Conservation (phyloP, 106 monocot genomes). For the Xerophyta viscosa region DNA sequence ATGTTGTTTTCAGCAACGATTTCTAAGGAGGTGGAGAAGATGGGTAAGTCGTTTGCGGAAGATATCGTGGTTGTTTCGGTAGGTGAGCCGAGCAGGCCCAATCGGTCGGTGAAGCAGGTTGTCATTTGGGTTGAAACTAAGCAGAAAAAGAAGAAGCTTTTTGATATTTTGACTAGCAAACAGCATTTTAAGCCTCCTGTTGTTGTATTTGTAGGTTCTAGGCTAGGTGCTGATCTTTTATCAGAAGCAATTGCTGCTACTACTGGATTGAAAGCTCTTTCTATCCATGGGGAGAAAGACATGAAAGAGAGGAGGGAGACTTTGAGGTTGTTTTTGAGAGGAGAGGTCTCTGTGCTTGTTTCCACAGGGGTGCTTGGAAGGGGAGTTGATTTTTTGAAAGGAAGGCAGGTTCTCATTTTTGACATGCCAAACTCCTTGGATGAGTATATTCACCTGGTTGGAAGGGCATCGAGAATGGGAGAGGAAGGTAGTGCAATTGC, state of each 20-base stretch:
- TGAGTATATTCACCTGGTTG: conserved; percentile 82
- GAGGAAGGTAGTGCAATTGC: conserved; percentile 54
- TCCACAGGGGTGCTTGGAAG: conserved; percentile 76
- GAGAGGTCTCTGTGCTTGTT: conserved; percentile 66
- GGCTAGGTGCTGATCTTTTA: conserved; percentile 75
- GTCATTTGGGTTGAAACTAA: conserved; percentile 88
- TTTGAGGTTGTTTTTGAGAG: conserved; percentile 57
- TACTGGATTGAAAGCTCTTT: conserved; percentile 59
- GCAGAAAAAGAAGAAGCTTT: conserved; percentile 76
- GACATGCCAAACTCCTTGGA: conserved; percentile 82
- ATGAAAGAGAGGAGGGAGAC: conserved; percentile 89
- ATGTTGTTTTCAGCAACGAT: conserved; percentile 87
- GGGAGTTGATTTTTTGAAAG: conserved; percentile 65
- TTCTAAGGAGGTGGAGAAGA: conserved; percentile 50
- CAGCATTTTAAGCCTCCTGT: conserved; percentile 70
- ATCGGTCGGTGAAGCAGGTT: conserved; percentile 55
- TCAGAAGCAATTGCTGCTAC: conserved; percentile 52
- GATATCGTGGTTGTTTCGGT: conserved; percentile 36
- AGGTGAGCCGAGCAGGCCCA: conserved; percentile 41
- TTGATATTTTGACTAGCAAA: conserved; percentile 69
- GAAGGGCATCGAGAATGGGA: conserved; percentile 85
- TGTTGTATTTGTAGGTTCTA: conserved; percentile 78
- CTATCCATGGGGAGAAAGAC: conserved; percentile 80
- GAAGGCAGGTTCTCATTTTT: conserved; percentile 74
- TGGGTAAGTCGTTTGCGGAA: conserved; percentile 39